Conservation (phyloP, 1,139 yeast species). For the Taphrina deformans region DNA sequence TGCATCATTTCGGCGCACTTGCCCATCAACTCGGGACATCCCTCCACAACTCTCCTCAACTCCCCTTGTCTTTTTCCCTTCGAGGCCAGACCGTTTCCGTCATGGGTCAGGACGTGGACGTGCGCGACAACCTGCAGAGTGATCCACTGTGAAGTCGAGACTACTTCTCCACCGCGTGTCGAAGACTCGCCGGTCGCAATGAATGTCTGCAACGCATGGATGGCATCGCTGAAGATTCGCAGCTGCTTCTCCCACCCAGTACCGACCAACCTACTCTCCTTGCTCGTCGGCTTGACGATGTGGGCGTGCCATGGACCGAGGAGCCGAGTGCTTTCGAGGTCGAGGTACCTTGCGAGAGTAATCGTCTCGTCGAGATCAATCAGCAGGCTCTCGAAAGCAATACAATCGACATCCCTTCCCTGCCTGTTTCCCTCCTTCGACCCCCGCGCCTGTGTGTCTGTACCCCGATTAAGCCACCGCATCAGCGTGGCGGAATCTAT, state of each 20-base stretch:
- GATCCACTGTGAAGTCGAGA: neutral
- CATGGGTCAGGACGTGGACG: neutral
- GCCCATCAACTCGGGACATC: neutral
- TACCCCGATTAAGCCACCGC: neutral
- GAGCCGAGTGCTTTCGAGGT: neutral
- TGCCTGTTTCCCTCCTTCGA: neutral
- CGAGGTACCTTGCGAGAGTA: neutral
- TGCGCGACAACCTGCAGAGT: neutral
- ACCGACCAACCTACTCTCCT: neutral
- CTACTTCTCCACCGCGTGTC: neutral
- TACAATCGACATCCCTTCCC: neutral
- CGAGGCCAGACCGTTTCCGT: neutral
- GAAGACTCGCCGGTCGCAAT: neutral
- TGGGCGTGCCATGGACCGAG: conserved; percentile 1
- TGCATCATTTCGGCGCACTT: neutral
- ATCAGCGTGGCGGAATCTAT: neutral
- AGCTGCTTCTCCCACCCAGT: neutral
- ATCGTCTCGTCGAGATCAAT: neutral
- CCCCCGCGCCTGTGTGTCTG: neutral
- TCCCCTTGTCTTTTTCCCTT: neutral
- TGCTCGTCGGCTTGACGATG: neutral
- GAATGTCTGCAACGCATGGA: neutral
- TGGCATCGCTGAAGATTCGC: neutral
- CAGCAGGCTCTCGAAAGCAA: neutral
- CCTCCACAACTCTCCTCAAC: neutral